Base-by-base conservation (phyloP, 176 grass and related monocot species). In the Echinochloa phyllopogon region DNA sequence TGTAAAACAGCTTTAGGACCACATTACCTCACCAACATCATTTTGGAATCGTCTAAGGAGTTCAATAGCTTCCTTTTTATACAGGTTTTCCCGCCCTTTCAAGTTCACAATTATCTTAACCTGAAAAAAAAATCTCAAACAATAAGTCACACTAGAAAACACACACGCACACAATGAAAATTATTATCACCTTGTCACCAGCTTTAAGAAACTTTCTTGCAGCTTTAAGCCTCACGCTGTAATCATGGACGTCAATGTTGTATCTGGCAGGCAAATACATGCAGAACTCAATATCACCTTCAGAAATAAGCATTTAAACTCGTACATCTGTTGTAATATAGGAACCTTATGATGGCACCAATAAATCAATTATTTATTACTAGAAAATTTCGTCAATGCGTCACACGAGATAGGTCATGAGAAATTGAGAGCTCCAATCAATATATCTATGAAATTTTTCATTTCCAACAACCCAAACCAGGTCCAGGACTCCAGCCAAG, bases 181-280 rank as follows among this genome's bases (percentile, higher is more conserved):
- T 50, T 72, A 4, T 65, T 76, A 71, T 86, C 70, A 98, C 96
- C 91, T 98, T 98, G 76, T 95, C 87, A 18, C 93, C 96, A 66
- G 80, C 96, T 95, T 90, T 98, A 90, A 98, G 93, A 85, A 98
- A 98, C 39, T 94, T 98, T 56, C 58, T 89, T 80, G 91, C 93
- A 87, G 91, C 84, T 69, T 82, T 98, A 84, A 94, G 87, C 71
- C 93, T 92, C 56, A 95, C 93, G 65, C 87, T 81, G n/a, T 98
- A 98, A 75, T 98, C 96, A 77, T 95, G 93, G 65, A 82, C 81
- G 64, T 98, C 93, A 61, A 98, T 98, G 66, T 94, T 94, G 83
- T 95, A 98, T 86, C 96, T 98, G 88, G 25, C 15, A 92, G 61
- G 18, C 39, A 78, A 86, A 77, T 57, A 76, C 10, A 78, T 57